Conservation (phyloP, 1,284 basidiomycete genomes). For the Ustilago lituana region DNA sequence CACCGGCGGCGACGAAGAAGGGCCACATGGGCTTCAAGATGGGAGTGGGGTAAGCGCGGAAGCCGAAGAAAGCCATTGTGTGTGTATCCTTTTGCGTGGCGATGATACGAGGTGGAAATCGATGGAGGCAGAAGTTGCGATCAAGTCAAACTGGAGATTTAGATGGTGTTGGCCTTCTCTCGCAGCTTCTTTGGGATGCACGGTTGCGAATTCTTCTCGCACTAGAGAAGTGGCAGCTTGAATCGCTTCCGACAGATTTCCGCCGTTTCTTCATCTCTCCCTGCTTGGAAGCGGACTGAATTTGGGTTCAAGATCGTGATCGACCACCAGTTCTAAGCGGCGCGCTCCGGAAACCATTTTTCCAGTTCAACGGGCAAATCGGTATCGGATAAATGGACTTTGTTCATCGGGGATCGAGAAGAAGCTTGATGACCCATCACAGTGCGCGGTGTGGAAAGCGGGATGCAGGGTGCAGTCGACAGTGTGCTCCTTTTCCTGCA, state of each 20-base stretch:
- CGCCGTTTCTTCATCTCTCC: too few species aligned
- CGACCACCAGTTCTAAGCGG: constrained; percentile 27
- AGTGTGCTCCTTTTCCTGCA: too few species aligned
- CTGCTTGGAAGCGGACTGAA: constrained; percentile 4
- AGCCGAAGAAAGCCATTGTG: constrained; percentile 62
- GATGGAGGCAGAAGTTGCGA: too few species aligned
- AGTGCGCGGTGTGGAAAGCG: too few species aligned
- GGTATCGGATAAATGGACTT: too few species aligned
- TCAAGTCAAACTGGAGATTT: constrained; percentile 13
- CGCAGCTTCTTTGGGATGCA: too few species aligned
- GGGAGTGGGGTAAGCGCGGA: constrained; percentile 65
- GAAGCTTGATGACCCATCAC: too few species aligned
- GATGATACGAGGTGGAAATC: constrained; percentile 3
- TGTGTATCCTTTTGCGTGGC: constrained; percentile 4
- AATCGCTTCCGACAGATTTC: constrained; percentile 14
- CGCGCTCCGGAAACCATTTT: constrained; percentile 22
- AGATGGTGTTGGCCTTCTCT: constrained; percentile 21
- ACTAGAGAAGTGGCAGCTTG: constrained; percentile 28
- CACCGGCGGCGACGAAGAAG: constrained; percentile 60
- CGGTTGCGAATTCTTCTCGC: constrained; percentile 23
- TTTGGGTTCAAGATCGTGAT: constrained; percentile 18
- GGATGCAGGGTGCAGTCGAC: constrained; percentile 23
- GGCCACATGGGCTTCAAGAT: constrained; percentile 65
- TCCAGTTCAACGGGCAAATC: neutral
- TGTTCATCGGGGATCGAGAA: neutral